Evolutionary conservation across 2,329 filamentous ascomycete genomes (phyloP).

Genomic region (Curvularia lunata): DNA sequence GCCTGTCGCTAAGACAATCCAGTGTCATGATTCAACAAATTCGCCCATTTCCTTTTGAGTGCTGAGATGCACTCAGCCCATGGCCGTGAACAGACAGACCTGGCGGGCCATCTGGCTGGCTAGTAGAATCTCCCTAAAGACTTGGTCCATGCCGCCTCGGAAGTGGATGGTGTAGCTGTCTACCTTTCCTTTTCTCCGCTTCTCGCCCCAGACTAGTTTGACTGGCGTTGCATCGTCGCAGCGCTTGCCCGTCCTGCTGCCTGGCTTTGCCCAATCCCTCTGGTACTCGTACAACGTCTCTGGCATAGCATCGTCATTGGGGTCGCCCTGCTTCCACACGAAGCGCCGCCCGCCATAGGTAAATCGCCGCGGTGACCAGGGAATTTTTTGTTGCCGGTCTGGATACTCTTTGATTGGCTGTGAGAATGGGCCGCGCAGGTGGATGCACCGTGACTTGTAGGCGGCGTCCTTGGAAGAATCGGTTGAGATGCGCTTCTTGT

Average conservation of each 20-base stretch:
- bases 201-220: conserved; percentile 47
- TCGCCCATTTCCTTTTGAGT: neutral
- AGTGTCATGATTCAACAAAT: conserved; percentile 16
- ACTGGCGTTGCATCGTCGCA: conserved; percentile 41
- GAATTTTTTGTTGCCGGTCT: conserved; percentile 47
- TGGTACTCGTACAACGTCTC: conserved; percentile 48
- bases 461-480: conserved; percentile 38
- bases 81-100: conserved; percentile 47
- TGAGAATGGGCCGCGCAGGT: conserved; percentile 41
- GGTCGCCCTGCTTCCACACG: conserved; percentile 54
- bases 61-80: conserved; percentile 28
- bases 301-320: conserved; percentile 56
- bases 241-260: conserved; percentile 45
- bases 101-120: conserved; percentile 49
- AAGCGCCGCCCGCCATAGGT: conserved; percentile 47
- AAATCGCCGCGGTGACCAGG: conserved; percentile 48
- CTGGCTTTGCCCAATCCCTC: conserved; percentile 45
- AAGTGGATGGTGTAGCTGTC: conserved; percentile 50
- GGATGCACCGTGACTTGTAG: conserved; percentile 47
- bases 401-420: conserved; percentile 47
- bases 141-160: conserved; percentile 47
- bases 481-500: conserved; percentile 36
- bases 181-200: conserved; percentile 46
- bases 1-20: conserved; percentile 17
- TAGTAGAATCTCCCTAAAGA: conserved; percentile 45